A percentile compares a stretch with the other conserved stretches of the same genome.
Conservation (phyloP, 1,139 yeast species). For the Yamadazyma siamensis region DNA sequence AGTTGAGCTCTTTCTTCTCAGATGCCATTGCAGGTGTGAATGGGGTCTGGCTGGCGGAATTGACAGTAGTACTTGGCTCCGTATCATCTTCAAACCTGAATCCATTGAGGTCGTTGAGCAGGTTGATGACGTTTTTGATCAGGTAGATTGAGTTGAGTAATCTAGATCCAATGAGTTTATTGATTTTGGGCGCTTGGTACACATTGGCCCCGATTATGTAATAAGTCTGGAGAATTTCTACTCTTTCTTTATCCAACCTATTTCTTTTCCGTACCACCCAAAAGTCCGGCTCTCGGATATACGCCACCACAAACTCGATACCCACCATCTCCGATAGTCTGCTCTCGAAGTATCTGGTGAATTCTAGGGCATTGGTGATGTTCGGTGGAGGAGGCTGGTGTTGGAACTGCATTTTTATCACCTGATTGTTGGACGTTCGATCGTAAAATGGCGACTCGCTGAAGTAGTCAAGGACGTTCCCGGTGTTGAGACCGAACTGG, state of each 20-base stretch:
- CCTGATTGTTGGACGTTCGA: conserved; percentile 90
- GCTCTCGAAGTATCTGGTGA: conserved; percentile 42
- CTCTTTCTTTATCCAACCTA: conserved; percentile 50
- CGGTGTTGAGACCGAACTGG: conserved; percentile 78
- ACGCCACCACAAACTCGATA: conserved; percentile 72
- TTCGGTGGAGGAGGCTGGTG: conserved; percentile 58
- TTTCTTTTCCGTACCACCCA: conserved; percentile 88
- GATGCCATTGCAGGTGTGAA: conserved; percentile 9
- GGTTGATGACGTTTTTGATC: conserved; percentile 33
- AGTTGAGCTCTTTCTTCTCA: conserved; percentile 8
- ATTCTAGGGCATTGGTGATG: conserved; percentile 22
- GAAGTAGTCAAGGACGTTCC: conserved; percentile 88
- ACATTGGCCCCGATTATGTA: conserved; percentile 90
- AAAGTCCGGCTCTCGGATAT: conserved; percentile 81
- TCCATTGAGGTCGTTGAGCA: conserved; percentile 33
- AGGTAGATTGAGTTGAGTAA: conserved; percentile 35
- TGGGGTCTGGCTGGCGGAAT: conserved; percentile 9
- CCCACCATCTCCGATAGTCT: conserved; percentile 81
- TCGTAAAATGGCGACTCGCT: conserved; percentile 94
- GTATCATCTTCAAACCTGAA: conserved; percentile 31
- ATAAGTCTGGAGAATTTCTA: conserved; percentile 62
- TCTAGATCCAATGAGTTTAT: conserved; percentile 38
- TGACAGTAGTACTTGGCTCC: conserved; percentile 2
- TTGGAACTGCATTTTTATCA: conserved; percentile 91
- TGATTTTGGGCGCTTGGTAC: conserved; percentile 76